Evolutionary conservation across 73 alveolate species (phyloP).

Genomic region (Urostyla sp.): DNA sequence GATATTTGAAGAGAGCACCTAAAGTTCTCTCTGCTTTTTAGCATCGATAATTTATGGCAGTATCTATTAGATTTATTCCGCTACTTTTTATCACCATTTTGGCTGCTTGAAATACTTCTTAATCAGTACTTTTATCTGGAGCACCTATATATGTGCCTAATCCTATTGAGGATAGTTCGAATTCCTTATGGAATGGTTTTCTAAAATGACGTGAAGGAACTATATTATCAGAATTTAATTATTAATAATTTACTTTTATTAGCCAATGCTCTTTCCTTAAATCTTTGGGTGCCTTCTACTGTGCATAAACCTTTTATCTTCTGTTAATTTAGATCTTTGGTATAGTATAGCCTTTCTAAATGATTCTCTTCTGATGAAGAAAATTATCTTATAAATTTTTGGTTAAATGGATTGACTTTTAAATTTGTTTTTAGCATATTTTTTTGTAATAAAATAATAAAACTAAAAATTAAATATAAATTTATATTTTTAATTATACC

Average conservation of each 20-base stretch:
- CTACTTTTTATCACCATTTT: slow-evolving; percentile 78
- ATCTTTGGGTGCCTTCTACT: slow-evolving; percentile 68
- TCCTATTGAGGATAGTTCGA: slow-evolving; percentile 76
- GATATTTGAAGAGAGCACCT: slow-evolving; percentile 82
- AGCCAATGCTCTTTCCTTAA: slow-evolving; percentile 8
- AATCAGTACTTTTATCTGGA: slow-evolving; percentile 88
- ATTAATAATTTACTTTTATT: neutral
- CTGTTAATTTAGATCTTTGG: no score
- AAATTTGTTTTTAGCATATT: no score
- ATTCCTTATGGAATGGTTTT: slow-evolving; percentile 52
- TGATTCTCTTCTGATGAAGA: no score
- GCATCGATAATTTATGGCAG: slow-evolving; percentile 92
- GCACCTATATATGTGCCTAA: slow-evolving; percentile 92
- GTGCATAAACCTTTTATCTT: slow-evolving; percentile 62
- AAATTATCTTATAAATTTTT: no score
- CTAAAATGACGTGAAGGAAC: slow-evolving; percentile 64
- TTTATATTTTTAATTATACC: no score
- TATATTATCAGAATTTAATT: neutral
- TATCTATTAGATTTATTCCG: slow-evolving; percentile 87
- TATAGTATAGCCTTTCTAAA: no score
- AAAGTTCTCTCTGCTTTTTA: slow-evolving; percentile 89
- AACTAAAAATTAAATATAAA: no score
- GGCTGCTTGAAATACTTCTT: slow-evolving; percentile 74
- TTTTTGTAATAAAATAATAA: no score
- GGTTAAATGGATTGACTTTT: no score